Conservation (phyloP, 148 eudicot species). For the Linanthus parryae region DNA sequence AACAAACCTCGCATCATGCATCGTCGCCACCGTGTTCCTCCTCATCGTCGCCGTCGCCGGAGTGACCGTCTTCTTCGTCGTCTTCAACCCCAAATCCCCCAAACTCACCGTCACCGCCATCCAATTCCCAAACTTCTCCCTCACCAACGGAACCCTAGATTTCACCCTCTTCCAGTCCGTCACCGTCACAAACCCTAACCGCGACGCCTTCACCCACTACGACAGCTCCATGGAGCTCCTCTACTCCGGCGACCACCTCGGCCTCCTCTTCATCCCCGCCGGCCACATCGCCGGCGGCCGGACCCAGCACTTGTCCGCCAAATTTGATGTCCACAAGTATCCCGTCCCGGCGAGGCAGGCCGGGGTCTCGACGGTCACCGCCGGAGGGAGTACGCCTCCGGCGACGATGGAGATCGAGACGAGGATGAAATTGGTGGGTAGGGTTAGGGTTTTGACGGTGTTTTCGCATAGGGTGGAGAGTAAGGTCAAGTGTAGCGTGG, state of each 20-base stretch:
- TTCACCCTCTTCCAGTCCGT: conserved; percentile 82
- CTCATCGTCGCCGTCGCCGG: conserved; percentile 28
- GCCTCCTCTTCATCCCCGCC: conserved; percentile 56
- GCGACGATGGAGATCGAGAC: conserved; percentile 64
- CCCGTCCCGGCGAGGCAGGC: conserved; percentile 20
- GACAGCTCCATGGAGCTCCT: conserved; percentile 83
- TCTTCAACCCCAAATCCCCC: conserved; percentile 75
- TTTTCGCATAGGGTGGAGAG: conserved; percentile 72
- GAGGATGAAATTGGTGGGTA: conserved; percentile 73
- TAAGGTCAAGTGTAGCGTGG: conserved; percentile 51
- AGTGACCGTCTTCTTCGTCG: conserved; percentile 42
- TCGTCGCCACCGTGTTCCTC: conserved; percentile 64
- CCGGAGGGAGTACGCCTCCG: background rate
- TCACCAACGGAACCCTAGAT: conserved; percentile 51
- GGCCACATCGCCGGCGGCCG: conserved; percentile 61
- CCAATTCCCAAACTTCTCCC: conserved; percentile 63
- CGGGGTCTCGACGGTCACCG: background rate
- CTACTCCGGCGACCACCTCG: conserved; percentile 38
- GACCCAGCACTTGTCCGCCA: conserved; percentile 71
- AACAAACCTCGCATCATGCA: conserved; percentile 56
- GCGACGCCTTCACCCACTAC: conserved; percentile 78
- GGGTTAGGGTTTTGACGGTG: conserved; percentile 70
- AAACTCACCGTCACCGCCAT: conserved; percentile 63
- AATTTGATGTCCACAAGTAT: conserved; percentile 55
- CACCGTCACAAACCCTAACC: conserved; percentile 81